These are phyloP conservation scores for Lentinula sp. DNA, from an alignment of 768 basidiomycete genomes.

Conservation along the genomic window DNA sequence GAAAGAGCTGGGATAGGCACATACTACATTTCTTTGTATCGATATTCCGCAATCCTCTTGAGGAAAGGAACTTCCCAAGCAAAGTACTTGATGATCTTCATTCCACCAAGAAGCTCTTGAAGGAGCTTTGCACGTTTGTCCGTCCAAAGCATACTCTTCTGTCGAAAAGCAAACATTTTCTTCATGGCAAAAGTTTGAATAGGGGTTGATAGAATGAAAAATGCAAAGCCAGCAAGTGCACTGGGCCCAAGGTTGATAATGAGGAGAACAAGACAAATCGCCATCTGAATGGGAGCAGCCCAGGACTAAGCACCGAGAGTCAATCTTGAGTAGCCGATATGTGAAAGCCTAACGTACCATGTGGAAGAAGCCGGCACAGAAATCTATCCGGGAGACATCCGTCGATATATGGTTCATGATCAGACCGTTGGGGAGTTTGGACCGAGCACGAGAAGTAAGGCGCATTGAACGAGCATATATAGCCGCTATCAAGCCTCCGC, in stretches of 20 bases:
- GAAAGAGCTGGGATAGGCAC: slow-evolving; percentile 16
- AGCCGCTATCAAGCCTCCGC: slow-evolving; percentile 82
- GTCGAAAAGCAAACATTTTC: slow-evolving; percentile 58
- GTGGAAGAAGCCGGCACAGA: slow-evolving; percentile 75
- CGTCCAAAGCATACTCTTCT: slow-evolving; percentile 80
- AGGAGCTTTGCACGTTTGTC: slow-evolving; percentile 86
- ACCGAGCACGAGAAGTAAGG: slow-evolving; percentile 74
- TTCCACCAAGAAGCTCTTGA: slow-evolving; percentile 84
- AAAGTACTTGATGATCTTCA: slow-evolving; percentile 92
- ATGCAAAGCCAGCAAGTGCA: slow-evolving; percentile 46
- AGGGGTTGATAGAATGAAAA: slow-evolving; percentile 68
- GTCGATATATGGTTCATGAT: slow-evolving; percentile 93
- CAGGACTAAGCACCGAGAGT: slow-evolving; percentile 35
- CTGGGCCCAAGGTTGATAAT: slow-evolving; percentile 67
- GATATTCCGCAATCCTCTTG: slow-evolving; percentile 60
- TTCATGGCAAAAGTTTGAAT: slow-evolving; percentile 72
- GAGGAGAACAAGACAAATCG: slow-evolving; percentile 70
- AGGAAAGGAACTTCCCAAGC: slow-evolving; percentile 85
- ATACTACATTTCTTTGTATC: slow-evolving; percentile 66
- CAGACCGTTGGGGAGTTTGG: slow-evolving; percentile 79
- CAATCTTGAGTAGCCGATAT: not conserved
- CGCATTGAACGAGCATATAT: slow-evolving; percentile 76
- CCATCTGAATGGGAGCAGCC: slow-evolving; percentile 72
- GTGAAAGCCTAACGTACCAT: slow-evolving; percentile 32
- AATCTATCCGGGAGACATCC: slow-evolving; percentile 89